phyloP scores from a whole-genome alignment of 2,329 filamentous ascomycete species.

The Colletotrichum acutatum region DNA sequence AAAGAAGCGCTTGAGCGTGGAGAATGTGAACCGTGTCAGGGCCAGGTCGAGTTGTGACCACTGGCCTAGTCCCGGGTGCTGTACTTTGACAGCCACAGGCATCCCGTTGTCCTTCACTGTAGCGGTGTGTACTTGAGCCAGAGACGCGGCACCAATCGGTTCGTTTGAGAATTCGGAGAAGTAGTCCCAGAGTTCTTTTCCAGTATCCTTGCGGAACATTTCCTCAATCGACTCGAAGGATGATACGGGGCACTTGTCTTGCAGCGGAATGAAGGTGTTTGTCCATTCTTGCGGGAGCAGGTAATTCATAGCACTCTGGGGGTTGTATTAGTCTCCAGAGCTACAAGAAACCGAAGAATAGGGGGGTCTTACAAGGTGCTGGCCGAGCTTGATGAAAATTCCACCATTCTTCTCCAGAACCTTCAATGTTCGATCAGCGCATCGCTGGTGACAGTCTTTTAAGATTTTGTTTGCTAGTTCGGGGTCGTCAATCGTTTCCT shows the following conservation, averaged over 20 bases:
- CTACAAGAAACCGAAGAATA: too few species aligned
- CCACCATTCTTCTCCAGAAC: slow-evolving; percentile 96
- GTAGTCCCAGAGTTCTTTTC: slow-evolving; percentile 79
- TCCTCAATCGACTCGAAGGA: slow-evolving; percentile 86
- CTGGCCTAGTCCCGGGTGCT: slow-evolving; percentile 89
- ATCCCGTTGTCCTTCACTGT: slow-evolving; percentile 84
- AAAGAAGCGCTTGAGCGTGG: slow-evolving; percentile 90
- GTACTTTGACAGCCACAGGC: slow-evolving; percentile 94
- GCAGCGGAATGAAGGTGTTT: slow-evolving; percentile 92
- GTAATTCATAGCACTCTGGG: slow-evolving; percentile 91
- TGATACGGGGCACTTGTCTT: slow-evolving; percentile 95
- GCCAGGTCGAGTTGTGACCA: slow-evolving; percentile 91
- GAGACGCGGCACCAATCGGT: slow-evolving; percentile 91
- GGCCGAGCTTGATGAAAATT: slow-evolving; percentile 97
- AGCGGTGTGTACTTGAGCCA: slow-evolving; percentile 94
- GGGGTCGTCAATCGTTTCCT: slow-evolving; percentile 70
- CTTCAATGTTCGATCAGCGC: slow-evolving; percentile 85
- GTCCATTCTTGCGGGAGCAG: slow-evolving; percentile 93
- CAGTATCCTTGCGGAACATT: slow-evolving; percentile 89
- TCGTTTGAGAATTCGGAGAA: slow-evolving; percentile 85
- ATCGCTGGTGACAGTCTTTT: slow-evolving; percentile 89
- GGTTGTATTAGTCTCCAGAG: slow-evolving; percentile 36
- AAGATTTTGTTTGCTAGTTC: slow-evolving; percentile 76
- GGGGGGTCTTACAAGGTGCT: slow-evolving; percentile 75
- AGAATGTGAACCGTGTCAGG: slow-evolving; percentile 89